Conservation (phyloP, 2,329 filamentous ascomycete genomes). For the Aspergillus quadricinctus region DNA sequence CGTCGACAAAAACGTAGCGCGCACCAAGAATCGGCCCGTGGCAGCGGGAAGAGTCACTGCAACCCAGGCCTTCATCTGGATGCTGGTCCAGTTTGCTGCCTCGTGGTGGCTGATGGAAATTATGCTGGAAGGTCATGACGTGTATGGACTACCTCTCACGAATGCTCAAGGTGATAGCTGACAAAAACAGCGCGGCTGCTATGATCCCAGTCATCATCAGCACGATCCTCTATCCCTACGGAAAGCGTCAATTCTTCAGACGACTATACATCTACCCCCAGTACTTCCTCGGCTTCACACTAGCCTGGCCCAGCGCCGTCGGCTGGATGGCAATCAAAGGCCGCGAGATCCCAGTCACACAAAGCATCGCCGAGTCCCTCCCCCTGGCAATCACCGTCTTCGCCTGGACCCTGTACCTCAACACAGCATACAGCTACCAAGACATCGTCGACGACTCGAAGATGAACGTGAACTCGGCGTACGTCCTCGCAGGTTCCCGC, state of each 20-base stretch:
- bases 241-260: constrained; percentile 6
- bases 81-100: constrained; percentile 4
- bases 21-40: constrained; percentile 26
- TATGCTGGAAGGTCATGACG: not conserved
- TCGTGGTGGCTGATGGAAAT: not conserved
- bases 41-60: constrained; percentile 20
- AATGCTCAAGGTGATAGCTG: not conserved
- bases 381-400: constrained; percentile 4
- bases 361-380: not conserved
- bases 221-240: constrained; percentile 9
- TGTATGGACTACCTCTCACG: not conserved
- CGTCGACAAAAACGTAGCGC: constrained; percentile 23
- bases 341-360: not conserved
- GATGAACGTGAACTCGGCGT: constrained; percentile 8
- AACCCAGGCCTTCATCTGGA: constrained; percentile 16
- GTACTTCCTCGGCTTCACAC: constrained; percentile 7
- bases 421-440: constrained; percentile 14
- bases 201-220: constrained; percentile 6
- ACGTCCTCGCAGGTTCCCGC: constrained; percentile 5
- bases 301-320: not conserved
- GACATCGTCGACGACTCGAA: constrained; percentile 8
- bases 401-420: constrained; percentile 8
- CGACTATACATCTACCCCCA: constrained; percentile 9
- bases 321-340: constrained; percentile 6
- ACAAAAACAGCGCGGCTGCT: not conserved